phyloP scores from a whole-genome alignment of 306 rosid genomes.

The Corylus americana region DNA sequence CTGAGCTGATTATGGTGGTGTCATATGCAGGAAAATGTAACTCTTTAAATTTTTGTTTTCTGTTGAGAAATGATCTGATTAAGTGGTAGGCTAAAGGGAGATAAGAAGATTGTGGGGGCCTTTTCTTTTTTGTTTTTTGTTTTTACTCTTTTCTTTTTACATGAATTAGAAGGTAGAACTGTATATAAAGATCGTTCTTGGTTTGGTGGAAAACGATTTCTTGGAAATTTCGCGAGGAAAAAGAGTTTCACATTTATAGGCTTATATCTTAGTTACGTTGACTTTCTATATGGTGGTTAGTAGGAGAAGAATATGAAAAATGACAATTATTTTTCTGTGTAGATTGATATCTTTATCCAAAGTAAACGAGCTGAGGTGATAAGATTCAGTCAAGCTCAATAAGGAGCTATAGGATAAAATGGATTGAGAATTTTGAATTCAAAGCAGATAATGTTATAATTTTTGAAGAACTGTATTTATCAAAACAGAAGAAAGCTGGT shows the following conservation, averaged over 20 bases:
- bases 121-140: neutral
- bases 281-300: neutral
- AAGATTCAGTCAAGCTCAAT: neutral
- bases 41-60: neutral
- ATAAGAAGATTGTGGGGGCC: neutral
- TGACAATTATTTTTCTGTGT: neutral
- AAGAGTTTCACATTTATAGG: neutral
- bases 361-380: neutral
- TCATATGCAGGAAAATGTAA: neutral
- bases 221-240: neutral
- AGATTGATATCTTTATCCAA: neutral
- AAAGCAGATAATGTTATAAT: neutral
- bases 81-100: neutral
- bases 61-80: neutral
- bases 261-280: neutral
- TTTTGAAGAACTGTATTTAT: neutral
- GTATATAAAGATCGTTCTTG: neutral
- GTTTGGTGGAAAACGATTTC: neutral
- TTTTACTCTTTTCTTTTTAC: neutral
- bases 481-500: neutral
- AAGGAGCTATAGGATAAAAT: neutral
- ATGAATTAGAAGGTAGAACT: conserved; percentile 5
- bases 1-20: conserved; percentile 6
- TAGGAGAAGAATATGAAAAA: neutral
- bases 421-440: neutral